A percentile compares a stretch with the other conserved stretches of the same genome.
These are phyloP conservation scores for Rhizoclosmatium sp. DNA, from an alignment of 192 early-diverging fungal genomes.

Conservation along the genomic window DNA sequence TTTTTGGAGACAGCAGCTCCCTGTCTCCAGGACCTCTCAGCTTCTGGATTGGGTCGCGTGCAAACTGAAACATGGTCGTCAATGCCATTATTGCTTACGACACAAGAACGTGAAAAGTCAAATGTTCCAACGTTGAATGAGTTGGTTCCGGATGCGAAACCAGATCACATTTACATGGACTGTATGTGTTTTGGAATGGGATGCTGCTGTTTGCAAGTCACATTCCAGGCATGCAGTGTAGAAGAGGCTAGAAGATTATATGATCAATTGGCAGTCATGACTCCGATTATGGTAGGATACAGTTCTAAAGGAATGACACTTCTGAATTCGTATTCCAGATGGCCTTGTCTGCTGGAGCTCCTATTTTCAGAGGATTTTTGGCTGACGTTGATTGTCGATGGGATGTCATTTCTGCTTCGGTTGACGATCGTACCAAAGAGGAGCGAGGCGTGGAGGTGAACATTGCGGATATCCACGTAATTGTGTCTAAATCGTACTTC, in stretches of 20 bases:
- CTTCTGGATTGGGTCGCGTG: too few relatives aligned
- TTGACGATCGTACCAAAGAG: constrained; percentile 91
- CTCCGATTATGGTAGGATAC: constrained; percentile 78
- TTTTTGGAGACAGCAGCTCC: constrained; percentile 78
- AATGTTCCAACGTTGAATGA: constrained; percentile 42
- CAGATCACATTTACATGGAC: constrained; percentile 97
- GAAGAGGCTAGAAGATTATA: constrained; percentile 92
- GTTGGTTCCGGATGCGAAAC: constrained; percentile 70
- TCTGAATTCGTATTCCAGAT: constrained; percentile 53
- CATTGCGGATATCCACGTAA: background rate
- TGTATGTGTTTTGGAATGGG: constrained; percentile 99
- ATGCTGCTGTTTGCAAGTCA: constrained; percentile 97
- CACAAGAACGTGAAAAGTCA: background rate
- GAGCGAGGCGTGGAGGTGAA: constrained; percentile 83
- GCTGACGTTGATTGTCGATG: constrained; percentile 97
- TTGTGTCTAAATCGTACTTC: background rate
- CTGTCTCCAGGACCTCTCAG: constrained; percentile 59
- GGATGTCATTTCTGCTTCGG: constrained; percentile 93
- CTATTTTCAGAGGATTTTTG: constrained; percentile 93
- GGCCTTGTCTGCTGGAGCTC: constrained; percentile 89
- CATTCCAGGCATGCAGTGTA: constrained; percentile 94
- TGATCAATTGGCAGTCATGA: constrained; percentile 91
- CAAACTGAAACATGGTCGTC: too few relatives aligned
- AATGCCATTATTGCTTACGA: too few relatives aligned
- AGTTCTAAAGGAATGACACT: background rate